Evolutionary conservation across 768 basidiomycete genomes (phyloP).

Genomic region (Amanita rimosa): DNA sequence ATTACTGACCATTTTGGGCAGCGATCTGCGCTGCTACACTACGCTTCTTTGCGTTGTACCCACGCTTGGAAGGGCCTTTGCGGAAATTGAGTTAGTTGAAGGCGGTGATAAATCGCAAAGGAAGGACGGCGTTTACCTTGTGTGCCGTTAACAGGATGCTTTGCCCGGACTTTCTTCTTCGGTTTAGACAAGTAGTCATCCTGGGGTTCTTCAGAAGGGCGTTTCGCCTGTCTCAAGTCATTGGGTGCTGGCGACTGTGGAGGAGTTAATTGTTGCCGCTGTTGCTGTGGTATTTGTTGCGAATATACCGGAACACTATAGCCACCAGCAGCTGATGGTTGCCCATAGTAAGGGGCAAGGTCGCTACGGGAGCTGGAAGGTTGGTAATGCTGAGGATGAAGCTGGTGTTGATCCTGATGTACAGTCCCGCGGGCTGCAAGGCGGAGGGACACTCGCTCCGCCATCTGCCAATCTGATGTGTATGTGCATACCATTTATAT

Average conservation of each 20-base stretch:
- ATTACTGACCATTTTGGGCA: conserved; percentile 47
- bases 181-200: conserved; percentile 26
- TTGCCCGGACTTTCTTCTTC: conserved; percentile 15
- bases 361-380: conserved; percentile 3
- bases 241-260: conserved; percentile 5
- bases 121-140: conserved; percentile 4
- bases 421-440: conserved; percentile 39
- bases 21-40: conserved; percentile 56
- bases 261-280: conserved; percentile 16
- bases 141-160: conserved; percentile 6
- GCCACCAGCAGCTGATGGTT: conserved; percentile 12
- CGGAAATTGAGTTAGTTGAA: not conserved
- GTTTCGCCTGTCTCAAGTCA: conserved; percentile 3
- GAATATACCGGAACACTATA: conserved; percentile 1
- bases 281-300: conserved; percentile 6
- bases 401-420: conserved; percentile 17
- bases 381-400: conserved; percentile 12
- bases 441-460: conserved; percentile 48
- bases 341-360: conserved; percentile 19
- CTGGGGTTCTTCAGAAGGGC: conserved; percentile 16
- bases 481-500: conserved; percentile 7
- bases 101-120: not conserved
- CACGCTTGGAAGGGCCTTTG: conserved; percentile 44
- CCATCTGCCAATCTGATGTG: conserved; percentile 35
- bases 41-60: conserved; percentile 63